A percentile compares a stretch with the other conserved stretches of the same genome.
phyloP scores from a whole-genome alignment of 345 rosid genomes.

The Gossypium rotundifolium region DNA sequence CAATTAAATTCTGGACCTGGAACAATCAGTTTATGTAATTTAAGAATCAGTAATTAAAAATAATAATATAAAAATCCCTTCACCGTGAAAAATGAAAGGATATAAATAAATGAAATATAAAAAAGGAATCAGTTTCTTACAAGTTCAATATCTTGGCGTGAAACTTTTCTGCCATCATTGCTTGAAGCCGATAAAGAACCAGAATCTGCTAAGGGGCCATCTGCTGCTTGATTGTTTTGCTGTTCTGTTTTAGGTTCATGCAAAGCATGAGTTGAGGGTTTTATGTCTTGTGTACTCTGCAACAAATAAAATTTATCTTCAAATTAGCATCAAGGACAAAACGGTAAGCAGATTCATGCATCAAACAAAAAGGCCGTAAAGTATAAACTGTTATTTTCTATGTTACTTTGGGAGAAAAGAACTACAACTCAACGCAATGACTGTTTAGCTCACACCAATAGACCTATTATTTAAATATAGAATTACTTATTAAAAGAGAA shows the following conservation, averaged over 20 bases:
- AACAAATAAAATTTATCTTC: conserved; percentile 15
- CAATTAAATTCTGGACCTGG: conserved; percentile 79
- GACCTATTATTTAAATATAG: neutral
- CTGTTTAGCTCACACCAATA: neutral
- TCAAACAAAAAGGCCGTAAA: neutral
- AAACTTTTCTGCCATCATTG: conserved; percentile 82
- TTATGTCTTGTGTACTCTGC: conserved; percentile 67
- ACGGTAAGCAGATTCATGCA: neutral
- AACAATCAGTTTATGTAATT: conserved; percentile 17
- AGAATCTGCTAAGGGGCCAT: conserved; percentile 71
- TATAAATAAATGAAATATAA: neutral
- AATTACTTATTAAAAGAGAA: neutral
- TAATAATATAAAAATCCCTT: neutral
- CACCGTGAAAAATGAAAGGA: neutral
- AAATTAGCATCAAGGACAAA: conserved; percentile 12
- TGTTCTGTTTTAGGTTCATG: conserved; percentile 72
- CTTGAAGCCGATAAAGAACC: conserved; percentile 85
- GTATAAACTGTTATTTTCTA: neutral
- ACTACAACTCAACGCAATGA: neutral
- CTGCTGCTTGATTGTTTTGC: conserved; percentile 53
- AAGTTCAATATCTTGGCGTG: conserved; percentile 93
- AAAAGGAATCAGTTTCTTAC: conserved; percentile 28
- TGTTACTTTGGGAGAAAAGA: neutral
- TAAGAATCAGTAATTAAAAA: neutral
- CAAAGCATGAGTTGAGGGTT: conserved; percentile 57